Percentiles rank a stretch among this genome's conserved stretches.
Conservation (phyloP, 306 rosid genomes). For the Gleditsia sinensis region DNA sequence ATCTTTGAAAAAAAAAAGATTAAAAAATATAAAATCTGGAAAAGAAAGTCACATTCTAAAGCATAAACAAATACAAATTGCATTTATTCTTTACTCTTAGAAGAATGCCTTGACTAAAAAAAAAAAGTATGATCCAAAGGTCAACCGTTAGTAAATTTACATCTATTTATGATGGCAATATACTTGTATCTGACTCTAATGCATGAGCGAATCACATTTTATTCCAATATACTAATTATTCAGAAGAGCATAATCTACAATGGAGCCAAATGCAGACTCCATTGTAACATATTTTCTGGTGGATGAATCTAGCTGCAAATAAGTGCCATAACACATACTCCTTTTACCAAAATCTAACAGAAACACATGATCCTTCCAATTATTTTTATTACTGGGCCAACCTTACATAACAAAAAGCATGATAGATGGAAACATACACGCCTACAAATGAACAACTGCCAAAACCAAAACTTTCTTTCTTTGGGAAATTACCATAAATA, state of each 20-base stretch:
- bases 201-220: conserved; percentile 4
- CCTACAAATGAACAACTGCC: background rate
- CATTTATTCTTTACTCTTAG: background rate
- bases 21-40: background rate
- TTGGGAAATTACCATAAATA: background rate
- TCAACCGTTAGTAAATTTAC: background rate
- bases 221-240: conserved; percentile 1
- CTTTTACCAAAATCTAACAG: background rate
- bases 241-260: conserved; percentile 2
- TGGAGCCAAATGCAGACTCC: background rate
- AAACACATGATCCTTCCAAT: conserved; percentile 11
- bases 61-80: background rate
- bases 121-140: background rate
- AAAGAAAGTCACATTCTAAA: background rate
- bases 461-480: background rate
- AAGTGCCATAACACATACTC: background rate
- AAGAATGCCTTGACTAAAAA: conserved; percentile 13
- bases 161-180: background rate
- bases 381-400: background rate
- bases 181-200: conserved; percentile 11
- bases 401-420: background rate
- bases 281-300: background rate
- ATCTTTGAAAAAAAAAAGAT: no score
- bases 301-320: conserved; percentile 9
- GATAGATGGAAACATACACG: background rate